These are phyloP conservation scores for Chaetoceros tenuissimus DNA, from an alignment of 108 stramenopile genomes.

Conservation along the genomic window DNA sequence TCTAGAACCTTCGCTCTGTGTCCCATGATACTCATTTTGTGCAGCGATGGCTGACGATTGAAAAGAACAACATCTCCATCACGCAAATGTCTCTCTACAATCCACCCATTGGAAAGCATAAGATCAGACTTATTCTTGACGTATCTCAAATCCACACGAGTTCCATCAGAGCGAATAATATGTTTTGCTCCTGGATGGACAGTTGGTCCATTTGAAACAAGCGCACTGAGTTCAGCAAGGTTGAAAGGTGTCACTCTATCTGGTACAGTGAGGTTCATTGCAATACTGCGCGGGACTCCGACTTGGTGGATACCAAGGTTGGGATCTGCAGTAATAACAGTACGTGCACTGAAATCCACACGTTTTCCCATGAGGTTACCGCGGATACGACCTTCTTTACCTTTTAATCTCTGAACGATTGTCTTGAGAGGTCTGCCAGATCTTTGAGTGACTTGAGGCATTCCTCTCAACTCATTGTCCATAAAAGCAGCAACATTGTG, in stretches of 20 bases:
- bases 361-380: conserved; percentile 99
- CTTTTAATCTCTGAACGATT: conserved; percentile 87
- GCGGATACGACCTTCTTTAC: conserved; percentile 98
- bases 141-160: conserved; percentile 90
- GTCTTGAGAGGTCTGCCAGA: conserved; percentile 97
- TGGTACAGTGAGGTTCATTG: conserved; percentile 96
- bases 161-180: conserved; percentile 93
- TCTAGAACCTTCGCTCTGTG: conserved; percentile 97
- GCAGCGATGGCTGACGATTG: conserved; percentile 98
- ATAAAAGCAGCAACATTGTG: conserved; percentile 90
- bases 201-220: conserved; percentile 93
- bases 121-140: conserved; percentile 91
- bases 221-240: conserved; percentile 61
- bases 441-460: conserved; percentile 90
- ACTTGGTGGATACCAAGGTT: conserved; percentile 98
- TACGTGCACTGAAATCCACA: conserved; percentile 97
- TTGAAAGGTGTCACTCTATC: conserved; percentile 96
- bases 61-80: conserved; percentile 98
- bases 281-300: conserved; percentile 94
- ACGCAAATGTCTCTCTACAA: conserved; percentile 94
- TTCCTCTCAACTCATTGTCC: conserved; percentile 89
- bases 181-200: conserved; percentile 95
- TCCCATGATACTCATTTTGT: conserved; percentile 99
- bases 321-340: conserved; percentile 99
- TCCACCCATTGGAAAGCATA: conserved; percentile 88